Evolutionary conservation across 148 eudicot species (phyloP).

Genomic region (Drosera capensis): DNA sequence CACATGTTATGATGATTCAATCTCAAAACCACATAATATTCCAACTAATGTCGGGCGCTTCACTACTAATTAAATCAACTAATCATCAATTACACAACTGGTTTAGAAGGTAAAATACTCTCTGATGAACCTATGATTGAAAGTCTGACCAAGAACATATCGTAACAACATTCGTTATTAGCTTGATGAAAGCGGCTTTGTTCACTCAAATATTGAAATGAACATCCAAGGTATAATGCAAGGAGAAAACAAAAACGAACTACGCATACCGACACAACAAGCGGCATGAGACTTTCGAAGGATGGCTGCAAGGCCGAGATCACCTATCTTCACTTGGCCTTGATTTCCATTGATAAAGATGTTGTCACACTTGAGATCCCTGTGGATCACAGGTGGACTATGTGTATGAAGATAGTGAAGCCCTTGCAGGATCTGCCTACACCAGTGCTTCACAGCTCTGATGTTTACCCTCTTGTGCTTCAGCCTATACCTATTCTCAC

Average conservation of each 20-base stretch:
- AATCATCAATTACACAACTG: too few species aligned
- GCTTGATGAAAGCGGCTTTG: too few species aligned
- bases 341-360: constrained; percentile 21
- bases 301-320: constrained; percentile 14
- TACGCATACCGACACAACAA: constrained; percentile 11
- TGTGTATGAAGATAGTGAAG: constrained; percentile 16
- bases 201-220: not conserved
- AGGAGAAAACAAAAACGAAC: not conserved
- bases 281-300: constrained; percentile 10
- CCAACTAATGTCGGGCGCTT: not conserved
- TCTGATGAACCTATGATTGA: too few species aligned
- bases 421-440: constrained; percentile 11
- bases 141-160: too few species aligned
- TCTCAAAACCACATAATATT: not conserved
- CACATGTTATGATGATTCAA: not conserved
- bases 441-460: constrained; percentile 17
- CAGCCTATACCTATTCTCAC: constrained; percentile 13
- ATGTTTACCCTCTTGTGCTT: constrained; percentile 10
- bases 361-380: constrained; percentile 17
- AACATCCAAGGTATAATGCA: not conserved
- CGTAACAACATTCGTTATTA: too few species aligned
- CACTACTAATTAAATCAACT: not conserved
- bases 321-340: constrained; percentile 17
- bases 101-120: too few species aligned
- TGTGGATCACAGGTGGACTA: constrained; percentile 16